Conservation (phyloP, 768 basidiomycete genomes). For the Favolaschia claudopus region DNA sequence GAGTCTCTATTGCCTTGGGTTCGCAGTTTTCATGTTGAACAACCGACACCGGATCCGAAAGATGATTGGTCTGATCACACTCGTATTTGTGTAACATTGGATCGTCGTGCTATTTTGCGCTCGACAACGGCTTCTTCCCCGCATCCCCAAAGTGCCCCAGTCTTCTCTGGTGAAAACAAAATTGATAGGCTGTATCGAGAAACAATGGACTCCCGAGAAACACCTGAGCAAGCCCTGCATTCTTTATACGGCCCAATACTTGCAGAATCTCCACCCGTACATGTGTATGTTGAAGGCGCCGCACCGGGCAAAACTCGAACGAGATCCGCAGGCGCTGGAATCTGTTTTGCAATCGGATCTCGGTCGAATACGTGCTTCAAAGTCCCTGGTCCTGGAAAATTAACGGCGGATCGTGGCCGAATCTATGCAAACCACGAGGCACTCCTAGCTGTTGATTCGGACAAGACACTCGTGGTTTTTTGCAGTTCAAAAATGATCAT, state of each 20-base stretch:
- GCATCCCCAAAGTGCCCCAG: not conserved
- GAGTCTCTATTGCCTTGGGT: not conserved
- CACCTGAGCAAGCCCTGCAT: not conserved
- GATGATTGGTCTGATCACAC: slow-evolving; percentile 5
- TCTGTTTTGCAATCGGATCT: not conserved
- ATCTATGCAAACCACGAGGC: slow-evolving; percentile 1
- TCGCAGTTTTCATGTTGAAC: not conserved
- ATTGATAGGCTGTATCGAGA: not conserved
- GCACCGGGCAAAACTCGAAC: not conserved
- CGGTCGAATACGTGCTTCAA: not conserved
- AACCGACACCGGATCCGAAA: not conserved
- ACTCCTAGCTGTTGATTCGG: not conserved
- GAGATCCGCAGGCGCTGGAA: not conserved
- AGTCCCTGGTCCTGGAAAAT: not conserved
- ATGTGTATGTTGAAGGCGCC: slow-evolving; percentile 3
- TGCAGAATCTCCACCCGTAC: not conserved
- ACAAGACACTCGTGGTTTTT: not conserved
- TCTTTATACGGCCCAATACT: slow-evolving; percentile 3
- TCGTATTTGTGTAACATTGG: not conserved
- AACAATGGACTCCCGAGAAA: not conserved
- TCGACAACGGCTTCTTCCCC: not conserved
- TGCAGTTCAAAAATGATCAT: slow-evolving; percentile 7
- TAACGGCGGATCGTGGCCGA: not conserved
- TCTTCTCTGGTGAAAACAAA: not conserved
- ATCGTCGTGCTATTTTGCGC: not conserved